A percentile compares a stretch with the other conserved stretches of the same genome.
Evolutionary conservation across 2,329 filamentous ascomycete genomes (phyloP).

Genomic region (Clonostachys chloroleuca): DNA sequence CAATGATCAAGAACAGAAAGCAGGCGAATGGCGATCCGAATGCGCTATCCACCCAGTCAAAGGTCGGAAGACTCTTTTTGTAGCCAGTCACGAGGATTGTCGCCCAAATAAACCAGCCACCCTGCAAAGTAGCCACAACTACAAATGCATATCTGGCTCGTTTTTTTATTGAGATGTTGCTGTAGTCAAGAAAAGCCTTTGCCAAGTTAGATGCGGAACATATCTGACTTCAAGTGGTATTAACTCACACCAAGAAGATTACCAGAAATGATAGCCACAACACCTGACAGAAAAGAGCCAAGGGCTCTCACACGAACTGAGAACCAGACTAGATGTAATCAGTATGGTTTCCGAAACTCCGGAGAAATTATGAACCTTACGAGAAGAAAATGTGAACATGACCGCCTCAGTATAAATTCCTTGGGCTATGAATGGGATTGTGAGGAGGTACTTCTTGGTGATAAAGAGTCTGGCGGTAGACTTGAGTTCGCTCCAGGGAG

Average conservation of each 20-base stretch:
- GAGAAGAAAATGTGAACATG: constrained; percentile 32
- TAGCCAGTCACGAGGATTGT: constrained; percentile 59
- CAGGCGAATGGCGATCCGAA: constrained; percentile 62
- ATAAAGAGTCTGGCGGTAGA: constrained; percentile 50
- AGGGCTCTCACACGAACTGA: constrained; percentile 20
- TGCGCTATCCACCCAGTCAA: constrained; percentile 58
- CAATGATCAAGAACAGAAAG: constrained; percentile 60
- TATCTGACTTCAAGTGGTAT: too few relatives aligned
- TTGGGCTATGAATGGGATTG: neutral
- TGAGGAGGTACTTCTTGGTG: constrained; percentile 50
- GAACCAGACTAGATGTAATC: constrained; percentile 12
- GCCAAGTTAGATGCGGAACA: too few relatives aligned
- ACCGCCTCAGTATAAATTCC: constrained; percentile 25
- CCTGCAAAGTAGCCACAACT: constrained; percentile 48
- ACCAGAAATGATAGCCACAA: constrained; percentile 57
- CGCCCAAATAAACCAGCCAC: constrained; percentile 66
- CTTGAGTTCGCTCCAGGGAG: constrained; percentile 50
- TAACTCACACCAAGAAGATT: constrained; percentile 51
- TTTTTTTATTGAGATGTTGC: constrained; percentile 40
- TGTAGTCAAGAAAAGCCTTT: constrained; percentile 46
- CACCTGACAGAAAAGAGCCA: constrained; percentile 63
- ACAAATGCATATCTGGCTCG: constrained; percentile 49
- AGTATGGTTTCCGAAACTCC: too few relatives aligned
- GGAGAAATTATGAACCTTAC: too few relatives aligned
- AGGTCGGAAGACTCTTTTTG: constrained; percentile 45